Conservation (phyloP, 2,329 filamentous ascomycete species). For the Chrysoporthe puriensis region DNA sequence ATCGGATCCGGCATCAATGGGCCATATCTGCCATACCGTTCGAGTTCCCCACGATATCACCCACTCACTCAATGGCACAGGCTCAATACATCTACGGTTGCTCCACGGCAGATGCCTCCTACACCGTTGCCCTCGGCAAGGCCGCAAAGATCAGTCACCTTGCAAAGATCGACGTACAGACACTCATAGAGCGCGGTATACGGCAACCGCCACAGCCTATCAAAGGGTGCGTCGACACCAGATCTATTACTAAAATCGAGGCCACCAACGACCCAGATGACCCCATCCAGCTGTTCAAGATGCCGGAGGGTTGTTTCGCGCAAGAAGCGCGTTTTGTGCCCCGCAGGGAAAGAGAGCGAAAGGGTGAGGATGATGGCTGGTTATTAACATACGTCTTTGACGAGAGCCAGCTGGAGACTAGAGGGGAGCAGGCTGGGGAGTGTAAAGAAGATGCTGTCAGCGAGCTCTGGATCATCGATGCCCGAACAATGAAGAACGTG, state of each 20-base stretch:
- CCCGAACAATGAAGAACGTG: slow-evolving; percentile 62
- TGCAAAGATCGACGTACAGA: slow-evolving; percentile 61
- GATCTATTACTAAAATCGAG: slow-evolving; percentile 57
- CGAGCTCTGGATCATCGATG: slow-evolving; percentile 72
- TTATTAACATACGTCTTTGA: slow-evolving; percentile 73
- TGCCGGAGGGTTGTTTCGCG: slow-evolving; percentile 64
- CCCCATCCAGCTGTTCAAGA: slow-evolving; percentile 63
- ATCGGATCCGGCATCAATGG: slow-evolving; percentile 63
- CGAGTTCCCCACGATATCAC: slow-evolving; percentile 67
- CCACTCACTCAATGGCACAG: slow-evolving; percentile 57
- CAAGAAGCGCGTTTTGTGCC: slow-evolving; percentile 71
- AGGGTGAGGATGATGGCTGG: slow-evolving; percentile 67
- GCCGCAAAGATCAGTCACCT: slow-evolving; percentile 69
- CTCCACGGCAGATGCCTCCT: slow-evolving; percentile 60
- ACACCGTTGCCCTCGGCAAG: slow-evolving; percentile 63
- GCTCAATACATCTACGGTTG: slow-evolving; percentile 70
- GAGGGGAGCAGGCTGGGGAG: slow-evolving; percentile 51
- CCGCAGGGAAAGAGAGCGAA: slow-evolving; percentile 36
- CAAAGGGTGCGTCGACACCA: slow-evolving; percentile 64
- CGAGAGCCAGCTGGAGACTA: slow-evolving; percentile 62
- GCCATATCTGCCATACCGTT: slow-evolving; percentile 67
- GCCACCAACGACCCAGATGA: slow-evolving; percentile 49
- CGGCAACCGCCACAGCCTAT: slow-evolving; percentile 49
- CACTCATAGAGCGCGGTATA: slow-evolving; percentile 58
- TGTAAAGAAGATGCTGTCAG: slow-evolving; percentile 51